Base-by-base conservation (phyloP, 2,329 filamentous ascomycete genomes). In the Aspergillus japonicus region DNA sequence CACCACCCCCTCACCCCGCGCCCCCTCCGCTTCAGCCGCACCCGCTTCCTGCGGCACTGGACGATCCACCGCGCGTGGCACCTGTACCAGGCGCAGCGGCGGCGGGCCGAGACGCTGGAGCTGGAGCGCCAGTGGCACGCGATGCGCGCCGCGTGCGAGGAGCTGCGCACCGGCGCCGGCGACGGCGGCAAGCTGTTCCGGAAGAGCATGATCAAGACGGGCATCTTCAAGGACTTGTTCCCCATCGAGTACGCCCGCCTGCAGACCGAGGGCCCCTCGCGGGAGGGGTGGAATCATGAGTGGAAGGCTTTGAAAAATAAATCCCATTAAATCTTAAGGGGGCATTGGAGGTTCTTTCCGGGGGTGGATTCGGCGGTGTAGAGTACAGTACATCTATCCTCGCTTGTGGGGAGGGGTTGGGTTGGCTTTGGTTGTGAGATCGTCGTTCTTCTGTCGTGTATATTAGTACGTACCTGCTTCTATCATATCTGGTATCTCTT, bases 21-120 rank as follows among this genome's bases (percentile, higher is more conserved):
- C 12, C 93, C 95, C 0, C 85, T 99, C 65, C 89, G 92, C 69
- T 93, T 98, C 85, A 92, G 87, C 47, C 92, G 94, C 68, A 90
- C 89, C 77, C 88, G 95, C 58, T 85, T 87, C 77, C 87, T 99
- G 65, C 91, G 95, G 50, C 95, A 99, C 83, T 99, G 95, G 95
- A 98, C 95, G 54, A 98, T 99, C 77, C 93, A 98, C 82, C 92
- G 95, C 69, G 94, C 94, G 23, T 98, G 93, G 92, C 84, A 91
- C 70, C 83, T 98, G 31, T 89, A 89, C 78, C 87, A 88, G 69
- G 84, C 88, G 67, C 85, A 90, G 73, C 83, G 87, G 69, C 87
- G 87, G 52, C 81, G 84, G 64, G 78, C 81, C 39, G 83, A 87
- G 54, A 83, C 90, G 73, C 79, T 83, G 57, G 91, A 93, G 74